phyloP scores from a whole-genome alignment of 768 basidiomycete species.

The Naganishia randhawae region DNA sequence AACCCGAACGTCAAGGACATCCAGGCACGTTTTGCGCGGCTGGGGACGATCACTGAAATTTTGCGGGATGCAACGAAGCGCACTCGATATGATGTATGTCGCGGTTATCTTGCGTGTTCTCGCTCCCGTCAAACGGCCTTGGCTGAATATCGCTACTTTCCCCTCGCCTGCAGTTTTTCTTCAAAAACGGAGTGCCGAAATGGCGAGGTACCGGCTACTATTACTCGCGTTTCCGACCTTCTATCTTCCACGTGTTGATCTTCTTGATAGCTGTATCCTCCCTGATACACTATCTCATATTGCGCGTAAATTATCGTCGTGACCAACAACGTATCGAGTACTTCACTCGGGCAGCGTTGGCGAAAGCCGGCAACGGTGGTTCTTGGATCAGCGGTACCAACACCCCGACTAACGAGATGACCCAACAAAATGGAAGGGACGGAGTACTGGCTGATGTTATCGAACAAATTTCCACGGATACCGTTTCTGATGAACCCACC shows the following conservation, averaged over 20 bases:
- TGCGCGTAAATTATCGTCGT: constrained; percentile 68
- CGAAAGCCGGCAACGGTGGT: constrained; percentile 7
- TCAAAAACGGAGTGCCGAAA: constrained; percentile 92
- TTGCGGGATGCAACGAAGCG: constrained; percentile 71
- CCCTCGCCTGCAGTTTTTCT: constrained; percentile 59
- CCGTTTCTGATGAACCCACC: background rate
- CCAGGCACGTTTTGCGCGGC: constrained; percentile 84
- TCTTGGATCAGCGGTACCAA: background rate
- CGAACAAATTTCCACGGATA: constrained; percentile 8
- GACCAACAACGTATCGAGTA: constrained; percentile 65
- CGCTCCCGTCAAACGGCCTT: constrained; percentile 23
- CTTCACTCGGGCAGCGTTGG: constrained; percentile 29
- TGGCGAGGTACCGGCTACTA: constrained; percentile 98
- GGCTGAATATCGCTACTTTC: constrained; percentile 21
- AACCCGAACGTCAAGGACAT: constrained; percentile 76
- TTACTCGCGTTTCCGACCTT: constrained; percentile 92
- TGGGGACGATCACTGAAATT: constrained; percentile 80
- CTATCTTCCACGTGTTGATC: constrained; percentile 70
- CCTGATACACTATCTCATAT: constrained; percentile 75
- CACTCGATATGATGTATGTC: constrained; percentile 62
- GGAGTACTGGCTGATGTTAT: constrained; percentile 14
- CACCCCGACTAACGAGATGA: background rate
- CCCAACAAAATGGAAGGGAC: constrained; percentile 1
- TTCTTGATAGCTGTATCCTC: constrained; percentile 77
- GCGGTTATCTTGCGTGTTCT: too few relatives aligned